Base-by-base conservation (phyloP, 1,284 basidiomycete genomes). In the Phylloporus gajari region DNA sequence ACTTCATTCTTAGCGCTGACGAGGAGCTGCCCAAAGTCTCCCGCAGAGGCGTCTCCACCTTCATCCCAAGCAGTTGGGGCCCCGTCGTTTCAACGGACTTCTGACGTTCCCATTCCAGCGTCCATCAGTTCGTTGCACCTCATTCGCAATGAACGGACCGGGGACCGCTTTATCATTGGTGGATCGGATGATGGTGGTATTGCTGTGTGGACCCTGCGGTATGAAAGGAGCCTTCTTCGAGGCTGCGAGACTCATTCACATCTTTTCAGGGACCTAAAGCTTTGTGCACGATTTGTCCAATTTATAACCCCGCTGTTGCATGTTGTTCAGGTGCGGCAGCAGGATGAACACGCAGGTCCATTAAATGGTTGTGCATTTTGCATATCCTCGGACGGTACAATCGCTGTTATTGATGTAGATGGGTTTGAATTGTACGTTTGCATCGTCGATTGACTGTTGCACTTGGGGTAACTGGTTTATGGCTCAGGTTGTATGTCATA, bases 371-470 rank as follows among this genome's bases (percentile, higher is more conserved):
- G 92, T 79, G 85, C 91, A 2, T 82, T 97, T 23, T 95, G 94
- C 78, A 83, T 95, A 5, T 91, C 95, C 0, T 80, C 85, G 48
- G 95, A 96, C 75, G 96, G 97, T 1, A 95, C 95, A 1, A 89
- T 96, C 63, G 95, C 91, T 0, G 87, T 96, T 12, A 87, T 98
- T 64, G 89, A 88, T 0, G 81, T 97, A n/a, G 92, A 94, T 72
- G 91, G 89, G 2, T 91, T 93, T 77, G 91, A 94, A 69, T 88
- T 94, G 95, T 96, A 77, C 75, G 93, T 83, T 51, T 62, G 42
- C 72, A 17, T 65, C 67, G 32, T 67, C 46, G 56, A 27, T 67
- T 61, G 44, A 70, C 65, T 61, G 11, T 30, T 40, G 38, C 48
- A 11, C 23, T 5, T 68, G 44, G 11, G 38, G 61, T 42, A 38